A percentile compares a stretch with the other conserved stretches of the same genome.
phyloP scores from a whole-genome alignment of 148 eudicot genomes.

The Heliosperma pusillum region DNA sequence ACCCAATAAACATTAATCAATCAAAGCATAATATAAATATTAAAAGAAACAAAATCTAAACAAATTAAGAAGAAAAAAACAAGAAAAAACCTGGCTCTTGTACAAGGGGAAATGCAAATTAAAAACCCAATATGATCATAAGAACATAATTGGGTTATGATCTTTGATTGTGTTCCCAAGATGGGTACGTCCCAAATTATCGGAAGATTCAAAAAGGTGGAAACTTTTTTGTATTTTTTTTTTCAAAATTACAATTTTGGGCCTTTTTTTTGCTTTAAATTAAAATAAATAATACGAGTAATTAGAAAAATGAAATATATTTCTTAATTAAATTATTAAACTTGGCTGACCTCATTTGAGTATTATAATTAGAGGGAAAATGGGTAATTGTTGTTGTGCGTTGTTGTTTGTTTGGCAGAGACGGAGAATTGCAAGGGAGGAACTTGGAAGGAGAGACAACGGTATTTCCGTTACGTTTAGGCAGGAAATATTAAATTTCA shows the following conservation, averaged over 20 bases:
- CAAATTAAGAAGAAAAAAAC: no score
- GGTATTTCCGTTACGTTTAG: conserved; percentile 13
- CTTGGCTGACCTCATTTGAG: not conserved
- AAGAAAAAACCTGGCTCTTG: conserved; percentile 8
- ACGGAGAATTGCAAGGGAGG: not conserved
- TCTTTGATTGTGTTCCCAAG: not conserved
- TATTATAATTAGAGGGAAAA: not conserved
- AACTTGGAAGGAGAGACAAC: not conserved
- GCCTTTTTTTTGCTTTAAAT: not conserved
- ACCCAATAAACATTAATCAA: not conserved
- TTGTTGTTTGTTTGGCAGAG: not conserved
- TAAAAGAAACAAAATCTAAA: not conserved
- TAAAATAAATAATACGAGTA: not conserved
- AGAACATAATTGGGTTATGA: conserved; percentile 8
- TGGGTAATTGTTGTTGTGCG: no score
- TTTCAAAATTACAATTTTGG: not conserved
- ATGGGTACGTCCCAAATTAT: conserved; percentile 19
- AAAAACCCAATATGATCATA: conserved; percentile 15
- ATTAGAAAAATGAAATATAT: not conserved
- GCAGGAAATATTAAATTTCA: not conserved
- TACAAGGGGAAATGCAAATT: conserved; percentile 22
- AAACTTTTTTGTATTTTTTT: conserved; percentile 6
- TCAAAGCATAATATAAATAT: not conserved
- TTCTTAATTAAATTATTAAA: no score
- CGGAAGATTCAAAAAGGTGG: conserved; percentile 17